These are phyloP conservation scores for Alternaria incomplexa DNA, from an alignment of 2,329 filamentous ascomycete species.

Conservation along the genomic window DNA sequence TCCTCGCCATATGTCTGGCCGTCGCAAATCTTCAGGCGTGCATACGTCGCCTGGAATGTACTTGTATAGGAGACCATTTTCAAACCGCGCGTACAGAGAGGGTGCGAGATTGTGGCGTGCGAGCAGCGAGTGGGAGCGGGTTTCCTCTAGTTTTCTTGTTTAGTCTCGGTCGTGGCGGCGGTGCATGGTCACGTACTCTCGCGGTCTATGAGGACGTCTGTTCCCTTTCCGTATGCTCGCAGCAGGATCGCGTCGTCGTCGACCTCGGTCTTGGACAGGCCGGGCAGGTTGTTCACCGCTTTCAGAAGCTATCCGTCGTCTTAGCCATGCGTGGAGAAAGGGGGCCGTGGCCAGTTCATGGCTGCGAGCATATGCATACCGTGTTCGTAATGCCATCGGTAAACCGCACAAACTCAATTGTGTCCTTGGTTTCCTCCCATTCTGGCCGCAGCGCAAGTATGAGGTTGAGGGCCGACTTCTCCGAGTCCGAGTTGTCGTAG, in stretches of 20 bases:
- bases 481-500: constrained; percentile 78
- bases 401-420: constrained; percentile 86
- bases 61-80: constrained; percentile 94
- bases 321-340: constrained; percentile 11
- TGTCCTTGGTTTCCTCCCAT: constrained; percentile 76
- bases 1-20: constrained; percentile 76
- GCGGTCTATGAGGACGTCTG: constrained; percentile 93
- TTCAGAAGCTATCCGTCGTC: constrained; percentile 64
- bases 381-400: constrained; percentile 99
- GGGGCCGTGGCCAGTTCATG: background rate
- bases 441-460: constrained; percentile 81
- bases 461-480: constrained; percentile 78
- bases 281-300: constrained; percentile 72
- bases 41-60: constrained; percentile 85
- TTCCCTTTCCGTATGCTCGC: constrained; percentile 92
- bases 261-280: constrained; percentile 75
- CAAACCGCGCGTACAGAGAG: constrained; percentile 85
- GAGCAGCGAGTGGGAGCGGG: constrained; percentile 79
- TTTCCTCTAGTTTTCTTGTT: constrained; percentile 59
- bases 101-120: constrained; percentile 85
- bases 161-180: constrained; percentile 6
- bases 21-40: constrained; percentile 78
- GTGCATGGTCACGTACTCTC: constrained; percentile 67
- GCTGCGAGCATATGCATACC: constrained; percentile 51
- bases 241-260: constrained; percentile 87